Evolutionary conservation across 208 protist genomes (phyloP), one percentile per base, ranked within the genome.

Genomic region (Trypanosoma boissoni): DNA sequence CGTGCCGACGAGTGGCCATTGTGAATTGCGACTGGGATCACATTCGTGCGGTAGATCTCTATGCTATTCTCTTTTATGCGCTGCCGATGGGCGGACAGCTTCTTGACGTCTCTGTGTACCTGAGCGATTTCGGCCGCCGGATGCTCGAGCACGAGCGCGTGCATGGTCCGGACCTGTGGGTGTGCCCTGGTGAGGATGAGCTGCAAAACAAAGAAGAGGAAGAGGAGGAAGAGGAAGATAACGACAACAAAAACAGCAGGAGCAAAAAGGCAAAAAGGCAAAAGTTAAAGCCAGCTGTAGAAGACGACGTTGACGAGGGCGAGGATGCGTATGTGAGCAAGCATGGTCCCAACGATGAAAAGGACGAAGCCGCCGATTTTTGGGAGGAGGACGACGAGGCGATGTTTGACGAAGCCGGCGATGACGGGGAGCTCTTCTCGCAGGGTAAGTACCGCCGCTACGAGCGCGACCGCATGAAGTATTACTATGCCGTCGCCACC

Each of bases 1-100:
- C 84, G 0, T 85, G 80, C 24, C 68, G 65, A 16, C 94, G 97
- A 24, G 44, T 99, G 31, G 97, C 97, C 14, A 81, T 98, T 23
- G 80, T 95, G 49, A 98, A 98, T 79, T 97, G 92, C 65, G 95
- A 98, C 76, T 99, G 97, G 96, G 94, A 98, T 44, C 85, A 98
- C 64, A 74, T 98, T 41, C 74, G 80, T 24, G 89, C 92, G 14
- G 83, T 89, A n/a, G 95, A 99, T 74, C 68, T 99, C 7, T 97
- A 97, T 60, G 87, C 93, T 0, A 69, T 99, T n/a, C 80, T 99
- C 32, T 88, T 97, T 42, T 91, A 97, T 53, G 97, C 98, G 58
- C 76, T 96, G 26, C 98, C 98, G 3, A 63, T 94, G 5, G 90
- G 86, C 28, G 98, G 98, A n/a, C 76, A 80, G 10, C 77, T 99